Evolutionary conservation across 2,329 filamentous ascomycete genomes (phyloP), one percentile per base, ranked within the genome.

Genomic region (Kalaharituber pfeilii): DNA sequence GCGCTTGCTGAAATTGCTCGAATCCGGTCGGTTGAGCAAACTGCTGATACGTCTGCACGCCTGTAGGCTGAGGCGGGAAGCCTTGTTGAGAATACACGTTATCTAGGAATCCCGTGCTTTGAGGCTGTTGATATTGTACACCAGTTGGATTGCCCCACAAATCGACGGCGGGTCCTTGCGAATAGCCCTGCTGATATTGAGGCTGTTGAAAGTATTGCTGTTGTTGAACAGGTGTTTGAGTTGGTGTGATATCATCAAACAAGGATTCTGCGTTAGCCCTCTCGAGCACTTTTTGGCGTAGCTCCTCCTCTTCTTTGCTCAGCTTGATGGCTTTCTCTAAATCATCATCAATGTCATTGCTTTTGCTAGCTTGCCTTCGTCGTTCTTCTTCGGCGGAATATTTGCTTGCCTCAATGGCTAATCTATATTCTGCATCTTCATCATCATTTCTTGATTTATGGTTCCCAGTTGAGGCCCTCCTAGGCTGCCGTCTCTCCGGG

Each of bases 91-190:
- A 75, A 65, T 82, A 82, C 57, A 79, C 77, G 62, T 78, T 80
- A 68, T 81, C 81, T 59, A 82, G 68, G 64, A 75, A 82, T 5
- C 79, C 80, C 13, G 80, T 83, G 53, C 73, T 76, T 67, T 88
- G 81, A 62, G 82, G 72, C 60, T 75, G 75, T 67, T 85, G 82
- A 63, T 71, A 79, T 64, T 80, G 81, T n/a, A n/a, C n/a, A 56
- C 89, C 85, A 64, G 96, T 82, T 11, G 88, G 86, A 68, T 98
- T 98, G 56, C 89, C 91, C 64, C 93, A 91, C 79, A 93, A 96
- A 69, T 98, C 91, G 18, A 98, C 91, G 11, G 86, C 86, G 55
- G 84, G 84, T 66, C 94, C 89, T 70, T 98, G 91, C 71, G 96
- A 88, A 66, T 98, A 98, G 49, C 89, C 89, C 70, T 94, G 88